phyloP scores from a whole-genome alignment of 345 rosid genomes.

The Psidium friedrichsthalianum region DNA sequence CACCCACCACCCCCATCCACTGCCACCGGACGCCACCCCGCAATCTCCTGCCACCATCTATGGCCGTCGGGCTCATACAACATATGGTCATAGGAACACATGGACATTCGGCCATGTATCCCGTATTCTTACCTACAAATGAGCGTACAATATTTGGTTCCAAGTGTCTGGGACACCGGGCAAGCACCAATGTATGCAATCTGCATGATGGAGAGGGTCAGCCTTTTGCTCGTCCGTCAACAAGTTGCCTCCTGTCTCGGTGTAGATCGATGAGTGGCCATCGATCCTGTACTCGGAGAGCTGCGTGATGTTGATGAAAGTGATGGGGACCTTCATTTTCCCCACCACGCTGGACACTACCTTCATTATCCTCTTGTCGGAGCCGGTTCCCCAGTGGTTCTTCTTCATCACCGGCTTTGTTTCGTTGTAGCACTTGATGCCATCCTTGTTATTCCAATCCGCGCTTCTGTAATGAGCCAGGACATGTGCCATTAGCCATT shows the following conservation, averaged over 20 bases:
- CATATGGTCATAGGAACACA: not conserved
- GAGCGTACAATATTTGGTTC: conserved; percentile 69
- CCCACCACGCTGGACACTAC: conserved; percentile 33
- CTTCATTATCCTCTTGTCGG: conserved; percentile 63
- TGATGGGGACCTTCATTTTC: conserved; percentile 70
- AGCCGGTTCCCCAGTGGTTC: conserved; percentile 25
- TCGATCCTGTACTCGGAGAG: conserved; percentile 80
- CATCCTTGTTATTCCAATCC: conserved; percentile 62
- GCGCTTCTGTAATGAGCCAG: conserved; percentile 24
- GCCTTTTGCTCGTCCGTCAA: conserved; percentile 54
- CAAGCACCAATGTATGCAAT: conserved; percentile 97
- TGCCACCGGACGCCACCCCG: not conserved
- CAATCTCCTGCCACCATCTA: not conserved
- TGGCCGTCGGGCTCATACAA: not conserved
- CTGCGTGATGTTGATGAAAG: conserved; percentile 66
- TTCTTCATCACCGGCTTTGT: conserved; percentile 62
- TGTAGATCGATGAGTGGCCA: conserved; percentile 67
- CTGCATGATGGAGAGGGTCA: conserved; percentile 58
- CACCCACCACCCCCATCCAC: not conserved
- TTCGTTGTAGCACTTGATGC: conserved; percentile 77
- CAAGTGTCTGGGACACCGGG: conserved; percentile 92
- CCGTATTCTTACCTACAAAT: conserved; percentile 27
- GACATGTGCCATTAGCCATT: not conserved
- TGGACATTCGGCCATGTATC: not conserved
- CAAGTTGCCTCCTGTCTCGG: conserved; percentile 64